phyloP scores from a whole-genome alignment of 192 early-diverging fungal species.

The Coemansia erecta region DNA sequence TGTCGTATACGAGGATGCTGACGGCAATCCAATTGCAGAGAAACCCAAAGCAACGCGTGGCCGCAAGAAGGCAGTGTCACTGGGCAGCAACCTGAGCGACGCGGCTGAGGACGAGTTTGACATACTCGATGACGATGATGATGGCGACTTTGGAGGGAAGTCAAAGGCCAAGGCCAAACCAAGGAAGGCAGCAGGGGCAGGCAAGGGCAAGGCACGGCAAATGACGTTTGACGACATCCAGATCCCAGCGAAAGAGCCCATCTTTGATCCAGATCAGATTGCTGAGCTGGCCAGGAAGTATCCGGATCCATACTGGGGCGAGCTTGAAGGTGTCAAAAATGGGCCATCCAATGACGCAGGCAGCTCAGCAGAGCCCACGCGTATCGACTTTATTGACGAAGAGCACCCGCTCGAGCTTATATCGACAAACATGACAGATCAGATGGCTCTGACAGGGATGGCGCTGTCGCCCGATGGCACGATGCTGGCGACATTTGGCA shows the following conservation, averaged over 20 bases:
- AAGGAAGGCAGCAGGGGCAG: slow-evolving; percentile 12
- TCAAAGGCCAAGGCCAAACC: slow-evolving; percentile 5
- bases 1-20: slow-evolving; percentile 1
- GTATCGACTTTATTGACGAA: slow-evolving; percentile 62
- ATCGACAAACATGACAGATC: slow-evolving; percentile 68
- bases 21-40: slow-evolving; percentile 5
- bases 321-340: slow-evolving; percentile 8
- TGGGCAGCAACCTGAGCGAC: neutral
- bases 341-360: neutral
- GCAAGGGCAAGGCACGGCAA: slow-evolving; percentile 47
- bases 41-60: slow-evolving; percentile 45
- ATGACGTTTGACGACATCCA: slow-evolving; percentile 45
- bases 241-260: slow-evolving; percentile 16
- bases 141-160: slow-evolving; percentile 18
- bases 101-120: slow-evolving; percentile 13
- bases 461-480: slow-evolving; percentile 78
- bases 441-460: slow-evolving; percentile 82
- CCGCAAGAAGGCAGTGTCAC: slow-evolving; percentile 26
- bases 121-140: slow-evolving; percentile 25
- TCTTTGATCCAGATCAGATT: slow-evolving; percentile 57
- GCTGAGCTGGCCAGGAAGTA: slow-evolving; percentile 55
- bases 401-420: slow-evolving; percentile 68
- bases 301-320: slow-evolving; percentile 52
- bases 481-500: slow-evolving; percentile 86
- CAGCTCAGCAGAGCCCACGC: neutral